Base-by-base conservation (phyloP, 163 green algal species). In the Chlamydomonas reinhardtii region DNA sequence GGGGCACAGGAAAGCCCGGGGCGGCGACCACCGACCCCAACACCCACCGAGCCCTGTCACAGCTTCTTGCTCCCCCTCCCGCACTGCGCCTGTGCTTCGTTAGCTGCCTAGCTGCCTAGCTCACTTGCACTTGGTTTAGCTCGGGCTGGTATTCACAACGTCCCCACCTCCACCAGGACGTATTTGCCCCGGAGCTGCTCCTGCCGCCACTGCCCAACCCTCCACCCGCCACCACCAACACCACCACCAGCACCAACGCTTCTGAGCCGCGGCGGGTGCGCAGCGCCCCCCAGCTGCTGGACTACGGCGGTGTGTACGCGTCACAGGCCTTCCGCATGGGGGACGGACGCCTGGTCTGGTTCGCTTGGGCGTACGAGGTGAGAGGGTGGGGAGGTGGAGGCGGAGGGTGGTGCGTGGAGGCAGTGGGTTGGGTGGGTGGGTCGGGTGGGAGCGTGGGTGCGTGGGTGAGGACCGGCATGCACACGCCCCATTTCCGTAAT, bases 361-460 rank as follows among this genome's bases (percentile, higher is more conserved):
- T 93, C 24, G 90, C 85, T 20, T 95, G 92, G 92, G 85, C 92
- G 32, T 93, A 91, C 81, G 92, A 94, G 88, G 84, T 90, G 59
- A 27, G n/a, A n/a, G n/a, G n/a, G n/a, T n/a, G n/a, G 88, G 24
- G 37, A 0, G 62, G 62, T 11, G 34, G 22, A 2, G 72, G 12
- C 27, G 22, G 70, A 4, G 29, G 27, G 64, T 3, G 64, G 59
- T 65, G 11, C 19, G 20, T 25, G 59, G 22, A 12, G 61, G 17
- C 8, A 1, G 25, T 66, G 12, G 8, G 24, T 31, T 19, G 8
- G 61, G 4, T 29, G 61, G 4, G 25, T 65, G 59, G 20, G 59
- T 15, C 43, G 11, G 61, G 1, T 11, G 17, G 61, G 24, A 2
- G 24, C 61, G 61, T 29, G 61, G 17, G 61, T 15, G 61, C n/a